phyloP scores from a whole-genome alignment of 768 basidiomycete genomes.

The button mushroom (Agaricus bisporus) region DNA sequence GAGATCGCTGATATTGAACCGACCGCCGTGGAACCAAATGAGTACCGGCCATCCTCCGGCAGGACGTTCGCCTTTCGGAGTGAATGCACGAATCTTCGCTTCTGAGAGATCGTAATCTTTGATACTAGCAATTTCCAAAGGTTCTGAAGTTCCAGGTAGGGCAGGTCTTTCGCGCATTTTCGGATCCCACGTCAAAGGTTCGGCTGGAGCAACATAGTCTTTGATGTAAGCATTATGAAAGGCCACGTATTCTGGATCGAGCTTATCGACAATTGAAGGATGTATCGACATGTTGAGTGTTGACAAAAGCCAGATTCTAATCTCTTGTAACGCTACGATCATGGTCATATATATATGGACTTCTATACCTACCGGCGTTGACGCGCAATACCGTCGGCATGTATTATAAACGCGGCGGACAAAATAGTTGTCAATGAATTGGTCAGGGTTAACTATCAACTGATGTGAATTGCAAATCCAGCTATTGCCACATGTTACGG shows the following conservation, averaged over 20 bases:
- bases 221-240: slow-evolving; percentile 51
- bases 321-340: not conserved
- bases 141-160: slow-evolving; percentile 51
- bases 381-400: too few species aligned
- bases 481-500: too few species aligned
- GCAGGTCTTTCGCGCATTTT: slow-evolving; percentile 43
- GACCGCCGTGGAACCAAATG: slow-evolving; percentile 72
- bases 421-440: too few species aligned
- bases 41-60: slow-evolving; percentile 63
- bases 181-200: slow-evolving; percentile 60
- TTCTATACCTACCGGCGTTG: too few species aligned
- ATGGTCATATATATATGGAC: too few species aligned
- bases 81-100: slow-evolving; percentile 57
- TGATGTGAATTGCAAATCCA: too few species aligned
- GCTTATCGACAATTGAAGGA: slow-evolving; percentile 46
- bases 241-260: slow-evolving; percentile 62
- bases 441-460: too few species aligned
- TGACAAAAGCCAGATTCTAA: not conserved
- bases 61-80: slow-evolving; percentile 48
- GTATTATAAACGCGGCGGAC: too few species aligned
- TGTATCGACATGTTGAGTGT: slow-evolving; percentile 45
- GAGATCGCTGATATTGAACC: slow-evolving; percentile 10
- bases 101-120: slow-evolving; percentile 47
- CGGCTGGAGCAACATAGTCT: slow-evolving; percentile 36
- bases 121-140: slow-evolving; percentile 48